Base-by-base conservation (phyloP, 352 stramenopile genomes). In the Globisporangium paroecandrum region DNA sequence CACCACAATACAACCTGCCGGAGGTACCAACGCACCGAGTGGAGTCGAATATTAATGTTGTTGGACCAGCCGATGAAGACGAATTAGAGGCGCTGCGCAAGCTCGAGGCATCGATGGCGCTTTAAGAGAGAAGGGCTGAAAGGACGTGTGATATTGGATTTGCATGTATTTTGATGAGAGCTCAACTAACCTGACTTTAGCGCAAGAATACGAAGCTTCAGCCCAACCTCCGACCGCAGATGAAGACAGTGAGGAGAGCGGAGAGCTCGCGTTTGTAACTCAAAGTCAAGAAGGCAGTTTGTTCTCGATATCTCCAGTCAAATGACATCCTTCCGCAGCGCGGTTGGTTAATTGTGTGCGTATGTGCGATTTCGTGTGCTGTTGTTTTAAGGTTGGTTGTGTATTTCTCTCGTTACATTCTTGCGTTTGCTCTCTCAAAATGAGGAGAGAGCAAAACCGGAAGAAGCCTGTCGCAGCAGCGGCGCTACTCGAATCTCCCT, bases 21-120 rank as follows among this genome's bases (percentile, higher is more conserved):
- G 85, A 93, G 9, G 86, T 91, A 24, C 89, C 89, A 22, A 91
- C 87, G 34, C 85, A 93, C 65, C 64, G 74, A 6, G 75, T 93
- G 24, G 81, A 89, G 62, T 89, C 85, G 58, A 90, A 91, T 66
- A 91, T 93, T 65, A 86, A 85, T 29, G 80, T 94, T 57, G 81
- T 85, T 57, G 87, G 83, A 13, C 74, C 73, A 12, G 77, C 81
- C 6, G 86, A 97, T 68, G 85, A 91, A 65, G 89, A 95, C 71
- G 89, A 97, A 69, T 73, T 95, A 47, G 85, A 93, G 66, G 89
- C 81, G 62, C 70, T 97, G 68, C 85, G 89, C 56, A 89, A 89
- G 64, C 85, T 97, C 38, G 85, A 97, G 64, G 86, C 85, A 25
- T 93, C 86, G 43, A 97, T 97, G 89, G 81, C 89, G 51, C 76